phyloP scores from a whole-genome alignment of 129 eudicot species.

The Saussurea involucrata region DNA sequence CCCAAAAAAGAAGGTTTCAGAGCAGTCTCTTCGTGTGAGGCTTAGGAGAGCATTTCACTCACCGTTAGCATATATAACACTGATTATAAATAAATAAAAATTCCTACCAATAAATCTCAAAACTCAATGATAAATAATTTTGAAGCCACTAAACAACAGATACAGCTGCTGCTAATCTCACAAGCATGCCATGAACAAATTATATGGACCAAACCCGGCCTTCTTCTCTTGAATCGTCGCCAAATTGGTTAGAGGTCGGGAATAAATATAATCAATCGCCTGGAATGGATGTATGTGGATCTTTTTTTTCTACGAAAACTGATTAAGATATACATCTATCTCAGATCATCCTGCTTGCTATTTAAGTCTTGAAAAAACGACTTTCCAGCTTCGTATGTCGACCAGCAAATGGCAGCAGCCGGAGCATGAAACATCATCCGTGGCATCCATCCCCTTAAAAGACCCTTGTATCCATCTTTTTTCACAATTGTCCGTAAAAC shows the following conservation, averaged over 20 bases:
- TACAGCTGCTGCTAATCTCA: constrained; percentile 30
- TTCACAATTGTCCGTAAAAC: constrained; percentile 57
- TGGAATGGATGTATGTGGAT: constrained; percentile 5
- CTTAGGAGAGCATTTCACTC: too few relatives aligned
- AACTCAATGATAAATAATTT: too few relatives aligned
- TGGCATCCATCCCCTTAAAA: constrained; percentile 86
- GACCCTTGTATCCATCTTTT: constrained; percentile 82
- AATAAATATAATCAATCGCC: background rate
- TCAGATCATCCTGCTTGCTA: constrained; percentile 21
- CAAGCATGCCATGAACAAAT: constrained; percentile 12
- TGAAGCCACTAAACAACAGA: too few relatives aligned
- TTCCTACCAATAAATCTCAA: constrained; percentile 1
- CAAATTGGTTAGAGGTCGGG: too few relatives aligned
- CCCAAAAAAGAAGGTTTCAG: too few relatives aligned
- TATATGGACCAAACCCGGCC: background rate
- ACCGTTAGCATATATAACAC: too few relatives aligned
- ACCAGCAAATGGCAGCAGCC: constrained; percentile 95
- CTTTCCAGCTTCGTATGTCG: constrained; percentile 80
- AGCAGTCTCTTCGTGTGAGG: too few relatives aligned
- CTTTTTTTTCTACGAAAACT: constrained; percentile 16
- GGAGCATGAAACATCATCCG: constrained; percentile 94
- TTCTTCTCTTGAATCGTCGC: constrained; percentile 2
- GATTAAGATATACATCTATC: too few relatives aligned
- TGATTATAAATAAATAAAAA: too few relatives aligned
- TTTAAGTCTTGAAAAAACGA: constrained; percentile 59